A percentile compares a stretch with the other conserved stretches of the same genome.
Conservation (phyloP, 768 basidiomycete species). For the Psilocybe cyanescens region DNA sequence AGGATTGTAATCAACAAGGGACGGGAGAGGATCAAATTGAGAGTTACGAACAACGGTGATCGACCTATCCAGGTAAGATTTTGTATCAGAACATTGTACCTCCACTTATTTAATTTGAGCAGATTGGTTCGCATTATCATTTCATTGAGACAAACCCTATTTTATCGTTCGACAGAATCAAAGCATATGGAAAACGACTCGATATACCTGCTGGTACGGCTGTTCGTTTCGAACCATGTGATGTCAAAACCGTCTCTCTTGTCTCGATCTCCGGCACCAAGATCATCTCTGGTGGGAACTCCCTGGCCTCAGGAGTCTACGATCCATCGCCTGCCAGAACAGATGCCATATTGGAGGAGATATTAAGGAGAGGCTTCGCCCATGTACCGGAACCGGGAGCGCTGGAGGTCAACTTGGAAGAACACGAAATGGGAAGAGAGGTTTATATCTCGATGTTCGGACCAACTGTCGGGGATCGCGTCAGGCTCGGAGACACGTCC, state of each 20-base stretch:
- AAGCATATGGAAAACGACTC: slow-evolving; percentile 83
- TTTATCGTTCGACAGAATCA: slow-evolving; percentile 80
- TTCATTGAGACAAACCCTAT: slow-evolving; percentile 89
- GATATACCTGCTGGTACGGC: slow-evolving; percentile 96
- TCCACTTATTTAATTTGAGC: background rate
- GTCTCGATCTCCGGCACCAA: slow-evolving; percentile 76
- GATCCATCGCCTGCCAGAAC: slow-evolving; percentile 37
- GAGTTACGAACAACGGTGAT: slow-evolving; percentile 90
- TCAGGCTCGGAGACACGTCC: slow-evolving; percentile 86
- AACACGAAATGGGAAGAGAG: slow-evolving; percentile 66
- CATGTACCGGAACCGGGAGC: slow-evolving; percentile 73
- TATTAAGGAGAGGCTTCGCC: slow-evolving; percentile 68
- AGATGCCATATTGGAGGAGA: slow-evolving; percentile 47
- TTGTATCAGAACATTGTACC: slow-evolving; percentile 6
- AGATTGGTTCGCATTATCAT: slow-evolving; percentile 95
- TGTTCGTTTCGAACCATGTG: slow-evolving; percentile 95
- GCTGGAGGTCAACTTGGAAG: slow-evolving; percentile 43
- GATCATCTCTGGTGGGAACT: slow-evolving; percentile 80
- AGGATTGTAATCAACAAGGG: slow-evolving; percentile 79
- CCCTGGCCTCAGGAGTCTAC: slow-evolving; percentile 61
- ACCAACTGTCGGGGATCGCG: slow-evolving; percentile 88
- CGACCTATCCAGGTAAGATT: slow-evolving; percentile 81
- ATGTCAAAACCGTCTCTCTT: slow-evolving; percentile 81
- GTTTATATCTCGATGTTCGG: slow-evolving; percentile 95
- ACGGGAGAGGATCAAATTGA: slow-evolving; percentile 66